Conservation (phyloP, 164 flowering plant species). For the Chimonanthus salicifolius region DNA sequence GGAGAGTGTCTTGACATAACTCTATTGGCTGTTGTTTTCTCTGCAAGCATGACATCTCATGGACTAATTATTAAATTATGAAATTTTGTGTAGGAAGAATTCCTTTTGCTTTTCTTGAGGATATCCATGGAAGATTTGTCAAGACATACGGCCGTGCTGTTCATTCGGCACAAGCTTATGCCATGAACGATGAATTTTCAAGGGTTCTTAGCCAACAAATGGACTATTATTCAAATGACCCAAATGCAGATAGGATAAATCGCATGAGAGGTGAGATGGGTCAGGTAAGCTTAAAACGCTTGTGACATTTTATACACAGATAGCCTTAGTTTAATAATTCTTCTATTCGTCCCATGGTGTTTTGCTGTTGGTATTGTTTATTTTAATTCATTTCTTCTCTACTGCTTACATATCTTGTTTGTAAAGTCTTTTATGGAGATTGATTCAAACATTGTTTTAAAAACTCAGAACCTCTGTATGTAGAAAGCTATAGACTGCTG, state of each 20-base stretch:
- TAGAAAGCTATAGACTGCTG: too few species aligned
- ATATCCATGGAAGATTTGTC: slow-evolving; percentile 70
- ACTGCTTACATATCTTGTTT: too few species aligned
- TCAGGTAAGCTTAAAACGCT: slow-evolving; percentile 38
- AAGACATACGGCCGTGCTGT: slow-evolving; percentile 75
- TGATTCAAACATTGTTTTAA: background rate
- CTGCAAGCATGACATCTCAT: too few species aligned
- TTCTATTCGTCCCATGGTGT: background rate
- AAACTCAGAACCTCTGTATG: too few species aligned
- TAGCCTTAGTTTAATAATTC: background rate
- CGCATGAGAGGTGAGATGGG: slow-evolving; percentile 83
- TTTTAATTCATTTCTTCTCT: too few species aligned
- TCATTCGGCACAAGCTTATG: slow-evolving; percentile 68
- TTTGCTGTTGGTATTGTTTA: background rate
- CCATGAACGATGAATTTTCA: slow-evolving; percentile 93
- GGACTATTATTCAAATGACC: slow-evolving; percentile 73
- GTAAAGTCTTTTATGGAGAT: background rate
- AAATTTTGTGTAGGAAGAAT: too few species aligned
- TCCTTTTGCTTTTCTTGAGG: too few species aligned
- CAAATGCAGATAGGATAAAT: slow-evolving; percentile 82
- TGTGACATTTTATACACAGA: background rate
- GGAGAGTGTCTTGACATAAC: too few species aligned
- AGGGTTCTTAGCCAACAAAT: slow-evolving; percentile 81
- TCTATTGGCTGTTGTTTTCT: too few species aligned
- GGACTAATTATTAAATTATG: too few species aligned